Base-by-base conservation (phyloP, 352 stramenopile genomes). In the Globisporangium iwayamae region DNA sequence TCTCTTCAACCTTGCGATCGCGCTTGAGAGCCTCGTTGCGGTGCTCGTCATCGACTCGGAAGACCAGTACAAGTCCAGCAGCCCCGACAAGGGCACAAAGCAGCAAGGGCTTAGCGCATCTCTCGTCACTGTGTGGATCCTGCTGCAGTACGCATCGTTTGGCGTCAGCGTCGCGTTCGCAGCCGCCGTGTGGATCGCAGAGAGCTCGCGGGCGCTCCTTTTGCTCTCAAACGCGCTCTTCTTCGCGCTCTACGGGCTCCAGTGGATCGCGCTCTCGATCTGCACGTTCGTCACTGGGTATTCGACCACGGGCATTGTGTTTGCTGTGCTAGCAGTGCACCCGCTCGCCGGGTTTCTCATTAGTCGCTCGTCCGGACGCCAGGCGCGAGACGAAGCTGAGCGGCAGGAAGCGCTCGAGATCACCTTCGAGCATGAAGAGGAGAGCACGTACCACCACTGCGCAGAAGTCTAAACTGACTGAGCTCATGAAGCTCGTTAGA, bases 351-450 rank as follows among this genome's bases (percentile, higher is more conserved):
- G 60, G 5, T 66, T 45, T 32, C 13, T 34, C 16, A 6, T 66
- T 18, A 66, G 60, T n/a, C 39, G 51, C 10, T 51, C 60, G 16
- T 11, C 34, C 1, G 60, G 60, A 2, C 60, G 51, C 11, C 16
- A 55, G 30, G 60, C 60, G 60, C 60, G n/a, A 8, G 60, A 66
- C 3, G 60, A 46, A 6, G 51, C 38, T 3, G 60, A 66, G 25
- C 60, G 60, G 0, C 60, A 66, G 28, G 60, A 66, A 36, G 60
- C 51, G 60, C 60, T 66, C 13, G 60, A 60, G 22, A 66, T 60
- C 51, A 45, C 51, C 6, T 36, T 43, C n/a, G 60, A 30, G 18
- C 50, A 60, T 39, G 60, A 65, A 55, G 56, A 54, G 8, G 36
- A 63, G 28, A 39, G 36, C 47, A 10, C 54, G 60, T 66, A 28